Base-by-base conservation (phyloP, 306 rosid genomes). In the Vigna unguiculata region DNA sequence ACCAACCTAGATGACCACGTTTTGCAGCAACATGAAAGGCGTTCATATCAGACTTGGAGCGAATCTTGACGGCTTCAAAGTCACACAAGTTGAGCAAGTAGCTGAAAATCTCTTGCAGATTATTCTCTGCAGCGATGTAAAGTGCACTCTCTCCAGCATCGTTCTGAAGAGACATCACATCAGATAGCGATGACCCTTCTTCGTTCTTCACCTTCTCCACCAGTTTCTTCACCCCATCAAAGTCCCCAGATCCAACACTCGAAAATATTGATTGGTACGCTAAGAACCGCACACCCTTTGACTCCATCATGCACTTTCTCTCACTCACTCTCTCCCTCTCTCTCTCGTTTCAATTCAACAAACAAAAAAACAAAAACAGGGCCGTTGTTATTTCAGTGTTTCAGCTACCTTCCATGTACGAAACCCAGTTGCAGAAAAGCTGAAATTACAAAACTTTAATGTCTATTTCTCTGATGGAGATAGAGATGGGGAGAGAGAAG, bases 21-120 rank as follows among this genome's bases (percentile, higher is more conserved):
- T 92, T 95, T 9, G 98, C 93, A 17, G 98, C 98, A 41, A 89
- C 88, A 20, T 92, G 97, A 77, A 95, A 87, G 22, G 89, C 91
- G 82, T 95, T 82, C 93, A 92, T 81, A 83, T 95, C 97, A 86
- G 83, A 81, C 83, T 89, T 92, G 25, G 97, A 89, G 87, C 97
- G 87, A 83, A 92, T 92, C 96, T 85, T 90, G 28, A 86, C 80
- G 8, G 83, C 70, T 72, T 88, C 85, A 11, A 83, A 51, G 79
- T 83, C 80, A 79, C 89, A 89, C 16, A 89, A 69, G 48, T 54
- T 74, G 9, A 90, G 83, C 90, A 95, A 83, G 88, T 78, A 90
- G 16, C 75, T 75, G 74, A 95, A 90, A 52, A 90, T 85, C 8
- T 88, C 88, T 52, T 74, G 79, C 41, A 84, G 80, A 80, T 95